phyloP scores from a whole-genome alignment of 495 filamentous ascomycete genomes.

The Pyronema domesticum region DNA sequence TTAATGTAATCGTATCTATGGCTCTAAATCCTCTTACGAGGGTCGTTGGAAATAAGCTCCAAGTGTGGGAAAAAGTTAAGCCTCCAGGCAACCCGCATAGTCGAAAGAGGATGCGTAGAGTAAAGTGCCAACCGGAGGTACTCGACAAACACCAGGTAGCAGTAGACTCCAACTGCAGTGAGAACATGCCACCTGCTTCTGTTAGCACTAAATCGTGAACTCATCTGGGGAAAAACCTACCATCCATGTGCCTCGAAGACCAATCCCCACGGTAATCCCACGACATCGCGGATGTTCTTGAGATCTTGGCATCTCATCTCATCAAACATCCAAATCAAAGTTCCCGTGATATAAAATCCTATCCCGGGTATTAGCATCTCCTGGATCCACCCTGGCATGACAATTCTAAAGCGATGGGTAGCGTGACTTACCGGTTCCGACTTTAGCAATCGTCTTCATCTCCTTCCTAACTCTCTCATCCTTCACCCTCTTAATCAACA shows the following conservation, averaged over 20 bases:
- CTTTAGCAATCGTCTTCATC: not conserved
- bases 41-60: not conserved
- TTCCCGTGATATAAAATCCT: constrained; percentile 25
- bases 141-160: constrained; percentile 16
- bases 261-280: not conserved
- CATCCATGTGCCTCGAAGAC: not conserved
- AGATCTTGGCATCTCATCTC: constrained; percentile 19
- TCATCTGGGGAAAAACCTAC: not conserved
- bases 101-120: not conserved
- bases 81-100: not conserved
- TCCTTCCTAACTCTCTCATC: not conserved
- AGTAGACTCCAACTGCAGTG: constrained; percentile 28
- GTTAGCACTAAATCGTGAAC: not conserved
- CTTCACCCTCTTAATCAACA: not conserved
- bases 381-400: too few relatives aligned
- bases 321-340: constrained; percentile 26
- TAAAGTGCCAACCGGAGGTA: not conserved
- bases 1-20: not conserved
- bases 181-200: constrained; percentile 29
- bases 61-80: not conserved
- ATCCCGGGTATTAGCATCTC: not conserved
- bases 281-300: not conserved
- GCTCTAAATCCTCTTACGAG: not conserved
- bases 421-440: not conserved
- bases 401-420: not conserved